Evolutionary conservation across 441 rosid genomes (phyloP).

Genomic region (Codiaeum variegatum): DNA sequence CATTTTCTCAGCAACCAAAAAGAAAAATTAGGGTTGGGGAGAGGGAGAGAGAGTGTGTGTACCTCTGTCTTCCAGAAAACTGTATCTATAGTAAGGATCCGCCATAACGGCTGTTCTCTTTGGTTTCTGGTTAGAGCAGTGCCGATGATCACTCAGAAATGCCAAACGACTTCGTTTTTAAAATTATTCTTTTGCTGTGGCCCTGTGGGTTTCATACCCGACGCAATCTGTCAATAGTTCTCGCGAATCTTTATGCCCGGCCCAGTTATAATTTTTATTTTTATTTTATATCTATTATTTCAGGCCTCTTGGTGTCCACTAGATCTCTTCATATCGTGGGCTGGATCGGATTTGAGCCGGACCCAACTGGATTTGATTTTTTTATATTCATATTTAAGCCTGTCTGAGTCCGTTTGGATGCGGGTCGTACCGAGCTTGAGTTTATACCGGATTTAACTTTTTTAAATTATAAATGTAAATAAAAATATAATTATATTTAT

Average conservation of each 20-base stretch:
- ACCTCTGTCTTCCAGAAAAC: conserved; percentile 36
- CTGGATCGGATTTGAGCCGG: no score
- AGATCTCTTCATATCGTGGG: no score
- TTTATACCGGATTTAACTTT: no score
- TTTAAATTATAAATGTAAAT: no score
- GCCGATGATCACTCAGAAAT: not conserved
- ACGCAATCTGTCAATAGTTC: not conserved
- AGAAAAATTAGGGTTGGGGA: not conserved
- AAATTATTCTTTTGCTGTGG: not conserved
- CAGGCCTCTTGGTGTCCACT: no score
- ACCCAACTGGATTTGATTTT: no score
- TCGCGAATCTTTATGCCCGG: not conserved
- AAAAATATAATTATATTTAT: no score
- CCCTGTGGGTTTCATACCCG: not conserved
- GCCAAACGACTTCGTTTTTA: not conserved
- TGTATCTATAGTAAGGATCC: conserved; percentile 35
- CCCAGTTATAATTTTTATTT: not conserved
- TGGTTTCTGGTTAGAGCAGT: not conserved
- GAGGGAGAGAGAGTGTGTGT: not conserved
- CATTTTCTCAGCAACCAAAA: not conserved
- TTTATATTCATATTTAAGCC: no score
- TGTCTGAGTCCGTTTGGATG: no score
- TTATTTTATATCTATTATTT: no score
- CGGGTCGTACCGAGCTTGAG: no score
- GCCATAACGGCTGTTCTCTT: conserved; percentile 22